Conservation (phyloP, 495 filamentous ascomycete genomes). For the Hypomontagnella monticulosa region DNA sequence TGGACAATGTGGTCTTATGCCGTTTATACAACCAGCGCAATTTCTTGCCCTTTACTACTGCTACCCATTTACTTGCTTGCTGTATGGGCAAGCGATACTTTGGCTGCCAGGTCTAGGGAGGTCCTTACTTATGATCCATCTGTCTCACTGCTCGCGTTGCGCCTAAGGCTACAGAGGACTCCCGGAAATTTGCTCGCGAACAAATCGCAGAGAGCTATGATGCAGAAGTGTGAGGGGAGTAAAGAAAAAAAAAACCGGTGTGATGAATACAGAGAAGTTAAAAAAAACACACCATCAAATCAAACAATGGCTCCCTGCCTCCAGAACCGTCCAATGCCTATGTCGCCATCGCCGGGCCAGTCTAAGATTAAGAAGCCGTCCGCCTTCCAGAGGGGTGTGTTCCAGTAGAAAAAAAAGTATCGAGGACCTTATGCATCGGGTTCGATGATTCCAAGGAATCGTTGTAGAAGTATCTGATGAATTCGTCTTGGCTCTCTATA, state of each 20-base stretch:
- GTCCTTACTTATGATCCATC: no score
- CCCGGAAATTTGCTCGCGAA: not conserved
- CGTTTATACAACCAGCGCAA: slow-evolving; percentile 17
- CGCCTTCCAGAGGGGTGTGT: not conserved
- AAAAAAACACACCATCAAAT: not conserved
- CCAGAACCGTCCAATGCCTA: not conserved
- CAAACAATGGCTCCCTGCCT: not conserved
- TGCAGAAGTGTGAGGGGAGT: not conserved
- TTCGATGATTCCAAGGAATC: no score
- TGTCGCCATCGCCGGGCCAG: slow-evolving; percentile 11
- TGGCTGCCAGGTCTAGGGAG: no score
- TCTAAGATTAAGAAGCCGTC: slow-evolving; percentile 7
- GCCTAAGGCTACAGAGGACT: no score
- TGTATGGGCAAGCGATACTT: no score
- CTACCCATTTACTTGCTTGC: not conserved
- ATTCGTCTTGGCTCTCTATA: no score
- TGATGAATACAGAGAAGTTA: slow-evolving; percentile 2
- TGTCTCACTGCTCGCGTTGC: no score
- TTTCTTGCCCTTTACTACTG: not conserved
- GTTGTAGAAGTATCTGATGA: no score
- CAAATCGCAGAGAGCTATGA: not conserved
- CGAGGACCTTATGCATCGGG: no score
- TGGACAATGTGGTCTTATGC: slow-evolving; percentile 1
- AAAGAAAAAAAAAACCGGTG: slow-evolving; percentile 1
- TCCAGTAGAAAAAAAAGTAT: not conserved